Evolutionary conservation across 306 rosid species (phyloP).

Genomic region (Cicer judaicum): DNA sequence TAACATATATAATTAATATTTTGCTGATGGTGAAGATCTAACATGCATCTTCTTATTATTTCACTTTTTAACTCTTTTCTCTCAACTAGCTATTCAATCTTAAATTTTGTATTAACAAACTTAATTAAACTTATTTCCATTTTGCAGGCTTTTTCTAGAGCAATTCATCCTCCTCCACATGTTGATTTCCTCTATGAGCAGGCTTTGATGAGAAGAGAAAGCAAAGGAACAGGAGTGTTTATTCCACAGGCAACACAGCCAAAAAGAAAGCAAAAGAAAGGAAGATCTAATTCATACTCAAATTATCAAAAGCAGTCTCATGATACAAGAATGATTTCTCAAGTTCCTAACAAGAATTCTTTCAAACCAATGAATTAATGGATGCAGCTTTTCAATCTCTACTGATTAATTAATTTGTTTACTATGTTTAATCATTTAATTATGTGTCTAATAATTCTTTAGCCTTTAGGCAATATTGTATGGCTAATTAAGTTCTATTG

Average conservation of each 20-base stretch:
- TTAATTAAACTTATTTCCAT: background rate
- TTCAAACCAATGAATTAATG: constrained; percentile 55
- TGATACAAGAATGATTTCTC: constrained; percentile 60
- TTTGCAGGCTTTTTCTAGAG: constrained; percentile 66
- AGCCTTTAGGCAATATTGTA: constrained; percentile 55
- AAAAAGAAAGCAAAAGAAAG: constrained; percentile 73
- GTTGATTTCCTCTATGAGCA: constrained; percentile 56
- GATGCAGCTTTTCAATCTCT: constrained; percentile 44
- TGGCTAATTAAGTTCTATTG: constrained; percentile 39
- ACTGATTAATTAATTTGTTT: constrained; percentile 37
- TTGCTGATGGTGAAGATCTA: too few species aligned
- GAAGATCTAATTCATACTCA: constrained; percentile 60
- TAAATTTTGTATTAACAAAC: background rate
- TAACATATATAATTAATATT: too few species aligned
- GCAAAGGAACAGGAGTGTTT: constrained; percentile 99
- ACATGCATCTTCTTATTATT: too few species aligned
- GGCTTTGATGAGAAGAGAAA: constrained; percentile 62
- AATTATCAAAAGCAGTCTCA: constrained; percentile 64
- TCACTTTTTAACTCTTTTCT: too few species aligned
- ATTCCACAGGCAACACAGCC: constrained; percentile 80
- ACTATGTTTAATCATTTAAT: constrained; percentile 34
- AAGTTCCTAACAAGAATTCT: constrained; percentile 53
- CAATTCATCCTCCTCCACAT: constrained; percentile 63
- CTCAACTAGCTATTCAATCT: background rate
- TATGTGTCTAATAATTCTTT: constrained; percentile 49